Percentiles rank a stretch among this genome's conserved stretches.
Conservation (phyloP, 345 rosid genomes). For the Lepidium sativum region DNA sequence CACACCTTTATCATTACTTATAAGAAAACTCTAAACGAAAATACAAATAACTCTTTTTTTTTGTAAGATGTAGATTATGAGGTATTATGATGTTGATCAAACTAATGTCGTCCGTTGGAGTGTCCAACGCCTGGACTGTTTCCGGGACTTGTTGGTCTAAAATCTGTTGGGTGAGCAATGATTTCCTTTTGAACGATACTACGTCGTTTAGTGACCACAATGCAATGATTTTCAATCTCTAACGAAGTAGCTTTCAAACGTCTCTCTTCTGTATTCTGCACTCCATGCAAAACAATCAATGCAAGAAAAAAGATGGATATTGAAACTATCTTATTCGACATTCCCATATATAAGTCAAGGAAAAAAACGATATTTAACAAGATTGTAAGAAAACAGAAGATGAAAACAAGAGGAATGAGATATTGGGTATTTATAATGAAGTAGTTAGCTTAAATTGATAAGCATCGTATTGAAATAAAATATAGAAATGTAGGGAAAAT, state of each 20-base stretch:
- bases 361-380: neutral
- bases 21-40: neutral
- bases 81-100: neutral
- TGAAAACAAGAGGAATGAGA: conserved; percentile 2
- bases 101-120: conserved; percentile 22
- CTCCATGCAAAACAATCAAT: conserved; percentile 15
- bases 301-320: conserved; percentile 1
- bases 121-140: conserved; percentile 34
- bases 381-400: neutral
- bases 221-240: neutral
- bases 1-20: neutral
- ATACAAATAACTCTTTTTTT: neutral
- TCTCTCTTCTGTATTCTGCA: conserved; percentile 12
- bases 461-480: conserved; percentile 1
- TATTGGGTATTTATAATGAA: conserved; percentile 13
- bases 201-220: conserved; percentile 3
- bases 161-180: conserved; percentile 16
- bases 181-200: neutral
- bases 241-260: conserved; percentile 2
- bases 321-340: conserved; percentile 14
- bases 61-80: neutral
- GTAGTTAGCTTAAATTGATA: neutral
- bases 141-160: conserved; percentile 27
- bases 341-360: neutral
- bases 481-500: neutral